phyloP scores from a whole-genome alignment of 176 grass and related monocot species.

The Musa troglodytarum region DNA sequence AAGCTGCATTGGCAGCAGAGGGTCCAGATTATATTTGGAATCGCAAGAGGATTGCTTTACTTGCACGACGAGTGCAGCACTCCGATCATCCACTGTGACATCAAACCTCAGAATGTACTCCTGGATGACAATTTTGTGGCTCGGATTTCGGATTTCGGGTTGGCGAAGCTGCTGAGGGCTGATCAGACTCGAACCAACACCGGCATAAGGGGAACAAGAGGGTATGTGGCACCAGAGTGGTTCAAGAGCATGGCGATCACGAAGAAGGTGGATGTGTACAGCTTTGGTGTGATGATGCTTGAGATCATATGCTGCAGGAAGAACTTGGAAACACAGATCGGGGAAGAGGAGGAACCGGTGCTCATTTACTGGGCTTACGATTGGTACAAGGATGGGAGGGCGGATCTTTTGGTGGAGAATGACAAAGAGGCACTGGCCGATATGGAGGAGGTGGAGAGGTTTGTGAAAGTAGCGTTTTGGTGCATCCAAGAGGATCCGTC shows the following conservation, averaged over 20 bases:
- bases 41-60: slow-evolving; percentile 28
- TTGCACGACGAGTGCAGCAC: slow-evolving; percentile 33
- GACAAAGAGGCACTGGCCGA: slow-evolving; percentile 24
- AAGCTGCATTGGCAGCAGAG: slow-evolving; percentile 21
- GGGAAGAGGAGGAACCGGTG: slow-evolving; percentile 11
- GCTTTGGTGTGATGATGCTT: slow-evolving; percentile 41
- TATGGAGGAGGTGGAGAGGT: slow-evolving; percentile 19
- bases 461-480: slow-evolving; percentile 21
- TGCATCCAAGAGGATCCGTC: slow-evolving; percentile 31
- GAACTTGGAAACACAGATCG: slow-evolving; percentile 16
- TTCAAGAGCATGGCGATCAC: slow-evolving; percentile 36
- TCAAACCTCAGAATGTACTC: slow-evolving; percentile 46
- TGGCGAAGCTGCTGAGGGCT: slow-evolving; percentile 26
- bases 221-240: slow-evolving; percentile 28
- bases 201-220: slow-evolving; percentile 19
- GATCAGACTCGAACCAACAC: slow-evolving; percentile 24
- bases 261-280: slow-evolving; percentile 30
- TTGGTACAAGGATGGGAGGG: slow-evolving; percentile 1
- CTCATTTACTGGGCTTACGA: slow-evolving; percentile 37
- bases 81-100: slow-evolving; percentile 42
- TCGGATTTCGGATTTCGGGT: slow-evolving; percentile 20
- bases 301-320: slow-evolving; percentile 20
- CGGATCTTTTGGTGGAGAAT: slow-evolving; percentile 25
- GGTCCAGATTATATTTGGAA: slow-evolving; percentile 23
- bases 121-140: slow-evolving; percentile 4